Base-by-base conservation (phyloP, 208 protist species). In the Crithidia acanthocephali region DNA sequence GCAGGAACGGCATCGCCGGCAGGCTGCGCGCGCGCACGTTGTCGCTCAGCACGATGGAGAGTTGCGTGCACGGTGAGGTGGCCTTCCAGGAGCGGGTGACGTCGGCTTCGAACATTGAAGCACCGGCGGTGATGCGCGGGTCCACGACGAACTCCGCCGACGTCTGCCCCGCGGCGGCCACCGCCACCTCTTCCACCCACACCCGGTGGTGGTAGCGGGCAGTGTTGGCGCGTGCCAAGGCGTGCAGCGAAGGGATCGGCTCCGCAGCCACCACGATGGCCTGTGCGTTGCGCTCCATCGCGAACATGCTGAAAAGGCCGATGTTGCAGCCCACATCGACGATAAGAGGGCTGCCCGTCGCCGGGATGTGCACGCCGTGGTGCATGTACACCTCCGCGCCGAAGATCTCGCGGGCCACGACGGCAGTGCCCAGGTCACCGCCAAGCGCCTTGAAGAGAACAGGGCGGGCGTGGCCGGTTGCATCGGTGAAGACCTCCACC, bases 291-390 rank as follows among this genome's bases (percentile, higher is more conserved):
- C 45, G 28, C 27, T 55, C 48, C 45, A 68, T 27, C 35, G 68
- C 69, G 28, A 64, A 72, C 25, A 79, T 52, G 45, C 72, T 51
- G 60, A 84, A 89, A 18, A 84, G 77, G 28, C 84, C 84, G 35
- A 89, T 75, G 69, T 84, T 83, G 42, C 61, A 67, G 35, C 77
- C 84, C 13, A 83, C 48, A 40, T 89, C 84, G 2, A 89, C 53
- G 27, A 89, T 57, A 20, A 86, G 57, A 8, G 77, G 80, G 3
- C 40, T 51, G 8, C 58, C 65, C 15, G 40, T 56, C 5, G 51
- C 27, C 9, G 58, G 33, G 47, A 50, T 27, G 57, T 62, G 18
- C 1, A 86, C 50, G n/a, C 84, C 84, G 51, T 84, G 30, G 32
- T 72, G 55, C 50, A 74, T 68, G 70, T 84, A 86, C 13, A 78